Conservation (phyloP, 768 basidiomycete genomes). For the Leccinellum rugosiceps region DNA sequence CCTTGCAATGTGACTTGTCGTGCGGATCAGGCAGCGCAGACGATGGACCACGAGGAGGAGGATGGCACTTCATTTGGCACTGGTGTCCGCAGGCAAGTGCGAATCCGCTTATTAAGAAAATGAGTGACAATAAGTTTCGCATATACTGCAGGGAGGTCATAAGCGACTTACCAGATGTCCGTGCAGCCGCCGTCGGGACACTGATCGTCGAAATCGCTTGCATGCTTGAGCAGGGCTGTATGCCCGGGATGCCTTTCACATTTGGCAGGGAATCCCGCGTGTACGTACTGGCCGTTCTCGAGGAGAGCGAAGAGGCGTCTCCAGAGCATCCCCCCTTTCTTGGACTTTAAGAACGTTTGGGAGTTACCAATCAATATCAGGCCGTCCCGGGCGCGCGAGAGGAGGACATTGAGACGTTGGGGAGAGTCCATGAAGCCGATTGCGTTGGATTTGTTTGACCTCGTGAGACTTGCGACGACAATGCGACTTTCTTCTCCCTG, state of each 20-base stretch:
- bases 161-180: conserved; percentile 48
- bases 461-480: conserved; percentile 54
- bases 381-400: conserved; percentile 64
- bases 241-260: conserved; percentile 53
- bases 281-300: conserved; percentile 7
- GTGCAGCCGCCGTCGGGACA: conserved; percentile 64
- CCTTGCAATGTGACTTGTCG: conserved; percentile 38
- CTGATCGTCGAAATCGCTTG: conserved; percentile 48
- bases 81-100: conserved; percentile 32
- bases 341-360: conserved; percentile 46
- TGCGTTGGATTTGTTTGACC: conserved; percentile 51
- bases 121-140: conserved; percentile 41
- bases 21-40: conserved; percentile 28
- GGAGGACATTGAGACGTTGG: conserved; percentile 64
- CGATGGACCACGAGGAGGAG: conserved; percentile 32
- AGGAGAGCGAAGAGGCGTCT: conserved; percentile 8
- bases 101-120: neutral
- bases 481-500: conserved; percentile 73
- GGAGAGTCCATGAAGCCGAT: conserved; percentile 71
- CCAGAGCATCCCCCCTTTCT: conserved; percentile 16
- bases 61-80: conserved; percentile 62
- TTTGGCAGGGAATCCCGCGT: conserved; percentile 45
- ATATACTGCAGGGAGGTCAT: neutral
- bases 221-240: conserved; percentile 35
- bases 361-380: conserved; percentile 64